A percentile compares a stretch with the other conserved stretches of the same genome.
Evolutionary conservation across 495 filamentous ascomycete species (phyloP).

Genomic region (Penicillium paxilli): DNA sequence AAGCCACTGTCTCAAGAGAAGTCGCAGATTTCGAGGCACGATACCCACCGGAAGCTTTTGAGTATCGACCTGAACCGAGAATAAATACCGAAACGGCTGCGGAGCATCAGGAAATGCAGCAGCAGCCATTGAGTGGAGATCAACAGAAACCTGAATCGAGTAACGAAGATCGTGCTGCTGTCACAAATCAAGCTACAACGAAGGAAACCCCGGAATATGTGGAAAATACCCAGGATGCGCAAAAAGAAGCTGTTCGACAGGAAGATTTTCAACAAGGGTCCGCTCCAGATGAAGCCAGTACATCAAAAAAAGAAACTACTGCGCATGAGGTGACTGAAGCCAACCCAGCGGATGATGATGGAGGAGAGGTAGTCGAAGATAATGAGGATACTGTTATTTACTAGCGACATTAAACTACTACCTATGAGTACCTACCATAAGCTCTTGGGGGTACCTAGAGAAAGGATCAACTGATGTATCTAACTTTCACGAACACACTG

Average conservation of each 20-base stretch:
- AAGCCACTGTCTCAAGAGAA: slow-evolving; percentile 52
- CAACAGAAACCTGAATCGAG: not conserved
- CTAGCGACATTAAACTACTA: slow-evolving; percentile 39
- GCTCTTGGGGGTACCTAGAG: too few species aligned
- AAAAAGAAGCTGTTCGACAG: slow-evolving; percentile 21
- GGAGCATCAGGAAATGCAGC: slow-evolving; percentile 9
- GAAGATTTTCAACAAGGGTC: slow-evolving; percentile 17
- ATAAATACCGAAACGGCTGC: slow-evolving; percentile 10
- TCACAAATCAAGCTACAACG: slow-evolving; percentile 14
- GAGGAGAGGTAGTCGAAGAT: slow-evolving; percentile 71
- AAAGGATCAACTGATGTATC: too few species aligned
- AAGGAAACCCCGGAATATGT: slow-evolving; percentile 24
- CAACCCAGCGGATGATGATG: slow-evolving; percentile 48
- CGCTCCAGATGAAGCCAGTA: slow-evolving; percentile 18
- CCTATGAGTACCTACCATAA: not conserved
- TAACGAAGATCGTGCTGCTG: slow-evolving; percentile 9
- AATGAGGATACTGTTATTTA: slow-evolving; percentile 88
- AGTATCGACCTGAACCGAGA: slow-evolving; percentile 10
- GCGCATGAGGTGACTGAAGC: slow-evolving; percentile 18
- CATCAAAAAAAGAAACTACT: slow-evolving; percentile 6
- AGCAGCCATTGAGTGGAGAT: not conserved
- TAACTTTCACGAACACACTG: too few species aligned
- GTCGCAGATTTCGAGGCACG: slow-evolving; percentile 48
- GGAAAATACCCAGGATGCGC: slow-evolving; percentile 28
- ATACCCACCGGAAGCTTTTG: slow-evolving; percentile 26